Evolutionary conservation across 2,329 filamentous ascomycete genomes (phyloP), one percentile per base, ranked within the genome.

Genomic region (Orbilia brochopaga): DNA sequence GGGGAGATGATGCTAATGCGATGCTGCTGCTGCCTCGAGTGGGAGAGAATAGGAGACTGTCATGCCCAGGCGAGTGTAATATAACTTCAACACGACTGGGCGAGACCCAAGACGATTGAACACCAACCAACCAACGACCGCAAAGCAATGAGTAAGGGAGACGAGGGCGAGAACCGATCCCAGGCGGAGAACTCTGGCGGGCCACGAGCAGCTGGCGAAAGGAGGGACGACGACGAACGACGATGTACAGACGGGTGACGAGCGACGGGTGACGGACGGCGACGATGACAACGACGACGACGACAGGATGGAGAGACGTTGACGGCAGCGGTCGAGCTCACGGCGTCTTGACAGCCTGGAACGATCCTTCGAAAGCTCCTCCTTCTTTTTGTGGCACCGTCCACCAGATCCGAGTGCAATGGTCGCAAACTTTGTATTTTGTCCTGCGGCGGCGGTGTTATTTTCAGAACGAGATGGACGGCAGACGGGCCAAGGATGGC

Each of bases 281-380:
- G 55, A 35, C 27, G 37, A 54, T 23, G 44, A 32, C 32, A 15
- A 53, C 17, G 55, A 58, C 15, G 40, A 48, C 27, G 17, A 40
- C 1, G 32, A 17, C 30, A 27, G 37, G 8, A 23, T 40, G 48
- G 19, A 15, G 30, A 2, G 19, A 13, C 19, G 30, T 2, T 17
- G 30, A 11, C 8, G 40, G 23, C 19, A 30, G 50, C 48, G 21
- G 40, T 46, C 13, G 46, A 11, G n/a, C 21, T 35, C 50, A 48
- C n/a, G 19, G 44, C 19, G 44, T 48, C 44, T 21, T 48, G 44
- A 48, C 15, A 64, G 61, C 57, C 64, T 55, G 42, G 57, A 62
- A 60, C 56, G 56, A 56, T 66, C 62, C 54, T 66, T 64, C 55
- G 58, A 52, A 62, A 51, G 48, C 60, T 62, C 35, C 50, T 57